Evolutionary conservation across 495 filamentous ascomycete species (phyloP).

Genomic region (Bathelium albidoporum): DNA sequence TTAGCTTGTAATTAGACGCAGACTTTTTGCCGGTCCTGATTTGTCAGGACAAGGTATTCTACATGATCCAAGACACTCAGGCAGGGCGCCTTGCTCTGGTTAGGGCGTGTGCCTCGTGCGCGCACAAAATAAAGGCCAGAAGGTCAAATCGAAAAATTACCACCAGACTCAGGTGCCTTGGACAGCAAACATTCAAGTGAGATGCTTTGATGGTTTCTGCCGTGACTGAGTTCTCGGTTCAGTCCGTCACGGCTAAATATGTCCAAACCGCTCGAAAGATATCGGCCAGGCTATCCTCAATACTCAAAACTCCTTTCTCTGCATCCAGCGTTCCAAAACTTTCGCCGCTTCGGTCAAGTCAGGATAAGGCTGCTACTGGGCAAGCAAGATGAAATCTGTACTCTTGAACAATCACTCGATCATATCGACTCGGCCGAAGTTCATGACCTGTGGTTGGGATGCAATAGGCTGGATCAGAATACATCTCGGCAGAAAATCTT

Average conservation of each 20-base stretch:
- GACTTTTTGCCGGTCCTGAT: too few species aligned
- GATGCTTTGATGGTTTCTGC: too few species aligned
- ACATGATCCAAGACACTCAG: too few species aligned
- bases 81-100: too few species aligned
- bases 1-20: too few species aligned
- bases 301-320: slow-evolving; percentile 6
- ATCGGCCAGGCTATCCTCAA: slow-evolving; percentile 6
- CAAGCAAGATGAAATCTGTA: slow-evolving; percentile 8
- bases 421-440: not conserved
- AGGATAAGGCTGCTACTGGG: slow-evolving; percentile 7
- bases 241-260: not conserved
- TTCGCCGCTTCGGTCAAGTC: slow-evolving; percentile 9
- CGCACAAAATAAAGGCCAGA: too few species aligned
- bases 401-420: slow-evolving; percentile 1
- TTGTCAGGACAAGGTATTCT: too few species aligned
- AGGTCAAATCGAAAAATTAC: too few species aligned
- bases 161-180: too few species aligned
- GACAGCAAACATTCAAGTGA: too few species aligned
- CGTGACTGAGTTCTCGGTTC: too few species aligned
- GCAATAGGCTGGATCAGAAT: not conserved
- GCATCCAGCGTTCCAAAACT: slow-evolving; percentile 11
- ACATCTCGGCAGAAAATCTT: not conserved
- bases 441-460: not conserved
- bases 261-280: not conserved
- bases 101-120: too few species aligned